Conservation (phyloP, 2,329 filamentous ascomycete genomes). For the Aureobasidium leucospermi region DNA sequence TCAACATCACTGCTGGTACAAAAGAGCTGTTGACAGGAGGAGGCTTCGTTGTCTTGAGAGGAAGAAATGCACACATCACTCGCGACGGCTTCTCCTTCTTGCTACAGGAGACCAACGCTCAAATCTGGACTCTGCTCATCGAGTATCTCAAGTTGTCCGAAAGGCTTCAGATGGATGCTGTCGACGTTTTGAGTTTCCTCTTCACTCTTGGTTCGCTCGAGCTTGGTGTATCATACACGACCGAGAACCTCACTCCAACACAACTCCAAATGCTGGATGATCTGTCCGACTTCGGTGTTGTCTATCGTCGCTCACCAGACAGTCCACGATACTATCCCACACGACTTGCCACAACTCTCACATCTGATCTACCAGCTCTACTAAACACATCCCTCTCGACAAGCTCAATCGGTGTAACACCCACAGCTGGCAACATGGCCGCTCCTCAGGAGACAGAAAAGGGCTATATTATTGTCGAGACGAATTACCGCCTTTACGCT, state of each 20-base stretch:
- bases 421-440: slow-evolving; percentile 23
- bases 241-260: slow-evolving; percentile 69
- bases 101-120: slow-evolving; percentile 88
- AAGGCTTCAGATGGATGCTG: slow-evolving; percentile 65
- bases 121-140: slow-evolving; percentile 92
- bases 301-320: slow-evolving; percentile 53
- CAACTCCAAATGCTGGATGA: slow-evolving; percentile 86
- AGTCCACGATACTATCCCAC: slow-evolving; percentile 71
- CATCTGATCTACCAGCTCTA: slow-evolving; percentile 64
- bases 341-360: slow-evolving; percentile 86
- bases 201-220: slow-evolving; percentile 93
- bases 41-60: slow-evolving; percentile 59
- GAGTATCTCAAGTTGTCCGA: slow-evolving; percentile 82
- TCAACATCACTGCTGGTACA: slow-evolving; percentile 58
- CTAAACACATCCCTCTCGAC: slow-evolving; percentile 60
- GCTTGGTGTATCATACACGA: slow-evolving; percentile 85
- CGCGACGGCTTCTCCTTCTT: slow-evolving; percentile 91
- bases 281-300: slow-evolving; percentile 84
- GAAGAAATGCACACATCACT: slow-evolving; percentile 63
- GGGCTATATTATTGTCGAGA: slow-evolving; percentile 93
- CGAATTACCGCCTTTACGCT: slow-evolving; percentile 94
- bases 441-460: slow-evolving; percentile 40
- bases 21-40: slow-evolving; percentile 77
- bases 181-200: slow-evolving; percentile 91
- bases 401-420: slow-evolving; percentile 38